These are phyloP conservation scores for Volvox africanus DNA, from an alignment of 139 green algal genomes.

Conservation along the genomic window DNA sequence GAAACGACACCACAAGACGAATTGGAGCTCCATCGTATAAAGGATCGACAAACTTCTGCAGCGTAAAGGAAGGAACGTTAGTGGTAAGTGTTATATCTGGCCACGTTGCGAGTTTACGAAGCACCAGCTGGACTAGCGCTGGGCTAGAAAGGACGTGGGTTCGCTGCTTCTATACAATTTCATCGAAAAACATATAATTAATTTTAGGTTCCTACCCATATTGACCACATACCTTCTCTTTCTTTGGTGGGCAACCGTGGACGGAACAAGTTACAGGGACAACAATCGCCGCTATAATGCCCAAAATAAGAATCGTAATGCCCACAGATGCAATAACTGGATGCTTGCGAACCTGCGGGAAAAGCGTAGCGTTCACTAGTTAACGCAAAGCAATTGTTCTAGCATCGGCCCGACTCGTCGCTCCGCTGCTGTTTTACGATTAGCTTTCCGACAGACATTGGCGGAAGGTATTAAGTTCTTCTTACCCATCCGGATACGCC, in stretches of 20 bases:
- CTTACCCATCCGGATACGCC: slow-evolving; percentile 10
- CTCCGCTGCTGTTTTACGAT: neutral
- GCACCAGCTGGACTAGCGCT: neutral
- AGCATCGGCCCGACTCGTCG: neutral
- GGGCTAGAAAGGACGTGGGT: neutral
- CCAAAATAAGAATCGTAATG: slow-evolving; percentile 14
- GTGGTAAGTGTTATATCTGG: neutral
- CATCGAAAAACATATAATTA: neutral
- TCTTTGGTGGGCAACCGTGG: slow-evolving; percentile 33
- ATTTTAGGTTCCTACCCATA: neutral
- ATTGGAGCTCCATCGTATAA: neutral
- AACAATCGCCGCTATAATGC: slow-evolving; percentile 22
- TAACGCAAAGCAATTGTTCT: slow-evolving; percentile 1
- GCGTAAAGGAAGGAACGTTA: neutral
- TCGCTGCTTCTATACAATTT: neutral
- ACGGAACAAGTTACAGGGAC: slow-evolving; percentile 28
- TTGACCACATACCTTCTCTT: neutral
- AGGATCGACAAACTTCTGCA: neutral
- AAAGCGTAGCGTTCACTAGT: neutral
- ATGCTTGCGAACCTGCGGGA: slow-evolving; percentile 16
- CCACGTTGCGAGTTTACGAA: slow-evolving; percentile 3
- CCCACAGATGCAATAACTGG: slow-evolving; percentile 2
- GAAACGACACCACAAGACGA: slow-evolving; percentile 16
- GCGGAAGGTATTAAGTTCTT: neutral
- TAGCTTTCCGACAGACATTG: too few relatives aligned